Evolutionary conservation across 495 filamentous ascomycete species (phyloP), one percentile per base, ranked within the genome.

Genomic region (Penicillium tannophilum): DNA sequence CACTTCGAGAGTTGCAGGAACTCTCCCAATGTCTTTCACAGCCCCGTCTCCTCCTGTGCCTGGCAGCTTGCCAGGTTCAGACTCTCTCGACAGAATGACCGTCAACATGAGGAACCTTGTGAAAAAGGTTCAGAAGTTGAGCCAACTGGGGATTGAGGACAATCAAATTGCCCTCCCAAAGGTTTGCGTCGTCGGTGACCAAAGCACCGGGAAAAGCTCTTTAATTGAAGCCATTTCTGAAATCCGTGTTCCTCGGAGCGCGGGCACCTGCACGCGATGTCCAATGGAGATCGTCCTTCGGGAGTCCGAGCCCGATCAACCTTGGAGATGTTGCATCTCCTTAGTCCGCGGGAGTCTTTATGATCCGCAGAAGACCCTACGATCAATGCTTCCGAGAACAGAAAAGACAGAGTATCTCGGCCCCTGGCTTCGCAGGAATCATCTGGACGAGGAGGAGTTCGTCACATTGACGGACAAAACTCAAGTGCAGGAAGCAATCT

Each of bases 181-280:
- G 60, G 81, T 94, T 16, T 89, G 90, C 12, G 83, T 92, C 0
- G 84, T 93, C 1, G 91, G 91, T 1, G 90, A 94, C 55, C 91
- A 95, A 59, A 87, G 82, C 3, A 85, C 90, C 0, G 91, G 91
- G 0, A 96, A 96, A 61, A 88, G 83, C 4, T 91, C 88, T 3
- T 71, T 95, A 0, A 91, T 96, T 69, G 90, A 91, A 30, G 89
- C 86, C 0, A 86, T 94, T 35, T 86, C 87, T 2, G 89, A 86
- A n/a, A 88, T 95, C 49, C 85, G 84, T 51, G 82, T 93, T 0
- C 91, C 91, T 0, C 77, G 89, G 3, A 82, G 79, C 56, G 77
- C 80, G 0, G 88, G 86, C 0, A 88, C 86, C 0, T 94, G 91
- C 63, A 96, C 91, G 0, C 70, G 89, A 0, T 93, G 90, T 55